A percentile compares a stretch with the other conserved stretches of the same genome.
These are phyloP conservation scores for Globisporangium alternatum DNA, from an alignment of 352 stramenopile species.

Conservation along the genomic window DNA sequence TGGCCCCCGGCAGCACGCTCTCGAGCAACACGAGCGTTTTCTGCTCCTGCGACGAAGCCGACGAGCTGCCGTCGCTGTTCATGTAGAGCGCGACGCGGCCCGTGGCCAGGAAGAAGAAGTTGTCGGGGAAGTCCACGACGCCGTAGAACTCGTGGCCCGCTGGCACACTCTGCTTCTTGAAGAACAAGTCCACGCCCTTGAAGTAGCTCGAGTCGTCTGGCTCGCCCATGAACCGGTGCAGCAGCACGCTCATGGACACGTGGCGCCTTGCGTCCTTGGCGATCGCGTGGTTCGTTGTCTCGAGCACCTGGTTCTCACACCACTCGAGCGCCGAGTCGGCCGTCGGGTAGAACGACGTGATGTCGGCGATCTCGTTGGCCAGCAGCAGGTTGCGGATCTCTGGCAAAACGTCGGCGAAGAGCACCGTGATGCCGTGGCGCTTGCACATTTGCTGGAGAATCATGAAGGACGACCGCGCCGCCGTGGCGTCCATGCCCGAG, in stretches of 20 bases:
- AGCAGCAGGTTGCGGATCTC: conserved; percentile 63
- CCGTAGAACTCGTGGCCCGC: conserved; percentile 71
- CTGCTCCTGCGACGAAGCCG: conserved; percentile 9
- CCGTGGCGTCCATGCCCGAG: conserved; percentile 87
- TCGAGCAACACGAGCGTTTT: conserved; percentile 59
- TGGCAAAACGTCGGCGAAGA: conserved; percentile 68
- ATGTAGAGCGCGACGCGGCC: conserved; percentile 74
- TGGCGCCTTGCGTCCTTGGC: conserved; percentile 34
- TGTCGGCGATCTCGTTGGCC: conserved; percentile 77
- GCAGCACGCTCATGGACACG: conserved; percentile 57
- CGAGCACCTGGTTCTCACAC: conserved; percentile 69
- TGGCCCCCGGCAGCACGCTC: conserved; percentile 67
- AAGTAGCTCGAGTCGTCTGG: conserved; percentile 69
- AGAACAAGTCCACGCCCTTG: conserved; percentile 63
- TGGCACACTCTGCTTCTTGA: conserved; percentile 46
- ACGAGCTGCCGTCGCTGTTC: conserved; percentile 64
- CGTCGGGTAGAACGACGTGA: conserved; percentile 58
- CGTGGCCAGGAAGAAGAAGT: conserved; percentile 77
- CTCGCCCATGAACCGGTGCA: conserved; percentile 80
- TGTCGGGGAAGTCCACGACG: conserved; percentile 50
- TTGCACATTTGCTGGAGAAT: conserved; percentile 82
- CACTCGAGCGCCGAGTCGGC: conserved; percentile 73
- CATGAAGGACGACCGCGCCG: conserved; percentile 78
- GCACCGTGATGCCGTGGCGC: conserved; percentile 55
- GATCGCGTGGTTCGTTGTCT: conserved; percentile 29